Conservation (phyloP, 306 rosid genomes). For the Vigna trinervia region DNA sequence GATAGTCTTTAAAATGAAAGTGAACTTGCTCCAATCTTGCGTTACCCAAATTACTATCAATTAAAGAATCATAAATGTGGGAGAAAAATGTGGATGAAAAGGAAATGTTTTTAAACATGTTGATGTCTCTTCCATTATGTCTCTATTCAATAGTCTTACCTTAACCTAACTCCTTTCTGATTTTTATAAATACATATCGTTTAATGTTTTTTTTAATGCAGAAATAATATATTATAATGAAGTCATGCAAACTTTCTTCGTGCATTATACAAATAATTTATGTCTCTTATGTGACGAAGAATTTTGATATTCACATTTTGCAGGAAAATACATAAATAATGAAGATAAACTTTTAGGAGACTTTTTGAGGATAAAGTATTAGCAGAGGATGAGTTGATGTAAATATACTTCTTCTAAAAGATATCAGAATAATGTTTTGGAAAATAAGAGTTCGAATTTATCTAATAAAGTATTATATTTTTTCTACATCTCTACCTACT, state of each 20-base stretch:
- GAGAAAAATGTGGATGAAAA: constrained; percentile 20
- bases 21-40: constrained; percentile 42
- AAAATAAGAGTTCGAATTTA: no score
- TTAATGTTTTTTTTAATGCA: not conserved
- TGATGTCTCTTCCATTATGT: constrained; percentile 24
- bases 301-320: no score
- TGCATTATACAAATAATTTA: no score
- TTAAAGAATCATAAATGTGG: not conserved
- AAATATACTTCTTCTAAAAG: no score
- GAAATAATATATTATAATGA: not conserved
- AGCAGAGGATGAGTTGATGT: no score
- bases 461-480: no score
- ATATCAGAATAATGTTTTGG: no score
- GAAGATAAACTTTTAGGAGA: no score
- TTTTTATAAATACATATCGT: not conserved
- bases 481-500: no score
- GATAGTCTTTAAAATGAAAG: constrained; percentile 25
- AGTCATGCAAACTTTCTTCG: not conserved
- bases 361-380: no score
- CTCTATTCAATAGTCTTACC: constrained; percentile 31
- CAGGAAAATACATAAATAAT: no score
- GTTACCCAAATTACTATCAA: constrained; percentile 24
- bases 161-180: not conserved
- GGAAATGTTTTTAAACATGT: constrained; percentile 22
- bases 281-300: no score